Conservation (phyloP, 2,329 filamentous ascomycete genomes). For the Colletotrichum falcatum region DNA sequence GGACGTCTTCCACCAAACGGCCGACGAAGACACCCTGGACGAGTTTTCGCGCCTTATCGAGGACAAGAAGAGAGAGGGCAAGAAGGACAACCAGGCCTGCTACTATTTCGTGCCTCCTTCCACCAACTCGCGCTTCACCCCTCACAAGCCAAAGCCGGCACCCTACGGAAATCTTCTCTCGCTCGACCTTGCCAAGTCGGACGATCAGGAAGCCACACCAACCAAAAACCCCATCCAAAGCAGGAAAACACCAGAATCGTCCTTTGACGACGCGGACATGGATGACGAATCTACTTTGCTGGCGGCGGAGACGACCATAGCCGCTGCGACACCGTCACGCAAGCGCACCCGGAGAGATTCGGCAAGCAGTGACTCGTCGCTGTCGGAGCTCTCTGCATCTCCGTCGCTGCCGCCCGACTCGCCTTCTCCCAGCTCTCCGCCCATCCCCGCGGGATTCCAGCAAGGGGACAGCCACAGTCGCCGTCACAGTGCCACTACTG, state of each 20-base stretch:
- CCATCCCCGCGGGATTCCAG: slow-evolving; percentile 38
- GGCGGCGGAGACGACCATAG: slow-evolving; percentile 14
- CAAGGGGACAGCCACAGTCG: slow-evolving; percentile 40
- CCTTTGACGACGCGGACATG: slow-evolving; percentile 14
- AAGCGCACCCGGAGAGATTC: slow-evolving; percentile 53
- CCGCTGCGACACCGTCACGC: slow-evolving; percentile 49
- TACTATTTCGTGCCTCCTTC: slow-evolving; percentile 66
- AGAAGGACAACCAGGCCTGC: slow-evolving; percentile 62
- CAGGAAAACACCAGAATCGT: slow-evolving; percentile 33
- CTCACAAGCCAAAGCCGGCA: slow-evolving; percentile 60
- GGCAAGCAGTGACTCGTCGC: slow-evolving; percentile 57
- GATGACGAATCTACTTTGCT: slow-evolving; percentile 27
- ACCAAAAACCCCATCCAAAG: slow-evolving; percentile 28
- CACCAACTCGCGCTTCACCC: slow-evolving; percentile 56
- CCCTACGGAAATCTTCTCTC: slow-evolving; percentile 62
- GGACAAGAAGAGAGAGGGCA: slow-evolving; percentile 68
- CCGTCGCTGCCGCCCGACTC: slow-evolving; percentile 49
- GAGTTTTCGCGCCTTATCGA: slow-evolving; percentile 65
- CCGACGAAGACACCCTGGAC: slow-evolving; percentile 62
- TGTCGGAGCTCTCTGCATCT: slow-evolving; percentile 51
- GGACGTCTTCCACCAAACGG: slow-evolving; percentile 68
- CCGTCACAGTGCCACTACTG: slow-evolving; percentile 41
- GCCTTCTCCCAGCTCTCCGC: slow-evolving; percentile 49
- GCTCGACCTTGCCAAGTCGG: slow-evolving; percentile 51
- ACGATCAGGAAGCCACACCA: slow-evolving; percentile 30